These are phyloP conservation scores for Colletotrichum simmondsii DNA, from an alignment of 2,329 filamentous ascomycete species.

Conservation along the genomic window DNA sequence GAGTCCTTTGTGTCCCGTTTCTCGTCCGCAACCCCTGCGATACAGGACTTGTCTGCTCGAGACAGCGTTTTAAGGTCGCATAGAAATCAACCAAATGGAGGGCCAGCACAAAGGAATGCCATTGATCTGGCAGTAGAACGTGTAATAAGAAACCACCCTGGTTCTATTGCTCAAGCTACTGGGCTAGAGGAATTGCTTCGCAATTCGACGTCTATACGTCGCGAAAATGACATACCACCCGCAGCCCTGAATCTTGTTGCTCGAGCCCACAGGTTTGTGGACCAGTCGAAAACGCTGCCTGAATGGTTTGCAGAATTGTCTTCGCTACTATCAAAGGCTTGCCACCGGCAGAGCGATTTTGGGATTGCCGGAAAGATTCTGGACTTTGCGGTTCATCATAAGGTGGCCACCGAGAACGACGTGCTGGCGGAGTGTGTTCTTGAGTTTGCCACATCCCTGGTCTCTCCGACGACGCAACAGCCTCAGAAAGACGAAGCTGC, in stretches of 20 bases:
- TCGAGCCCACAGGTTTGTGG: conserved; percentile 17
- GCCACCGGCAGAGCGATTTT: conserved; percentile 19
- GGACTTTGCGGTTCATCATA: conserved; percentile 10
- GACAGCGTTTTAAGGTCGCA: background rate
- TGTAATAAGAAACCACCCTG: conserved; percentile 2
- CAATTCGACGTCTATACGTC: background rate
- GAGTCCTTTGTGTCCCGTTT: conserved; percentile 5
- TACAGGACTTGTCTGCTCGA: background rate
- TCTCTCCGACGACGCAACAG: background rate
- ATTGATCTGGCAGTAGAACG: background rate
- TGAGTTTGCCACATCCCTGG: conserved; percentile 13
- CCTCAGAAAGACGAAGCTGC: background rate
- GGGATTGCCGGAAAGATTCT: conserved; percentile 24
- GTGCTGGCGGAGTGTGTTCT: conserved; percentile 15
- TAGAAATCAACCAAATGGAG: background rate
- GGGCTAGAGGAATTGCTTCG: background rate
- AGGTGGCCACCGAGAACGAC: background rate
- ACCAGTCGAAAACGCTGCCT: conserved; percentile 12
- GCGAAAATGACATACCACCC: background rate
- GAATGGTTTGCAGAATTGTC: conserved; percentile 28
- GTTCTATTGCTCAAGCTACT: background rate
- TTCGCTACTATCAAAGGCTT: conserved; percentile 22
- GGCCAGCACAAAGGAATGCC: background rate
- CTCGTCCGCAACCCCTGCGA: background rate
- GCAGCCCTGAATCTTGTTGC: conserved; percentile 23